These are phyloP conservation scores for Phanerodontia chrysosporium DNA, from an alignment of 768 basidiomycete species.

Conservation along the genomic window DNA sequence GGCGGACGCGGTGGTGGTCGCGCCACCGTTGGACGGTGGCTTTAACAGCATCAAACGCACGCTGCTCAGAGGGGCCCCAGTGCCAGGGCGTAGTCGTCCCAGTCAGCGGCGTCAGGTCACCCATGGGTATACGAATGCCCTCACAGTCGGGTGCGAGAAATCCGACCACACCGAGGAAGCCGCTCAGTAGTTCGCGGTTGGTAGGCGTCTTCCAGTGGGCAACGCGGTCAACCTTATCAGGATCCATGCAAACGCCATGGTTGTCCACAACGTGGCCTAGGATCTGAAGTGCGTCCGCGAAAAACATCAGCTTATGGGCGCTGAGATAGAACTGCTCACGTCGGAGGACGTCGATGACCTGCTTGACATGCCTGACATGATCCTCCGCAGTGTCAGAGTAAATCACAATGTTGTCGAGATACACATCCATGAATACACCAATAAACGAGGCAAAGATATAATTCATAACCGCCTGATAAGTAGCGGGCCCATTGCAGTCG, in stretches of 20 bases:
- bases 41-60: conserved; percentile 29
- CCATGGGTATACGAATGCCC: conserved; percentile 35
- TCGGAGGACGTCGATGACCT: conserved; percentile 31
- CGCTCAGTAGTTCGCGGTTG: conserved; percentile 24
- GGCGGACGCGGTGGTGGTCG: conserved; percentile 12
- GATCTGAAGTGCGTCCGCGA: conserved; percentile 27
- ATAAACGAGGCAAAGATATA: conserved; percentile 31
- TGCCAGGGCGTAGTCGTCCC: conserved; percentile 12
- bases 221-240: conserved; percentile 23
- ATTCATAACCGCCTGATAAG: conserved; percentile 42
- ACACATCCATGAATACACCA: conserved; percentile 31
- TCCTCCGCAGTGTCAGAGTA: conserved; percentile 27
- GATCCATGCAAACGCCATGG: conserved; percentile 25
- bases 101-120: conserved; percentile 22
- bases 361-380: conserved; percentile 26
- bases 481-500: conserved; percentile 32
- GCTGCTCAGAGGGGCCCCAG: conserved; percentile 26
- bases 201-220: conserved; percentile 28
- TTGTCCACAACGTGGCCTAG: conserved; percentile 26
- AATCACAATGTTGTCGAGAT: conserved; percentile 33
- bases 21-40: conserved; percentile 14
- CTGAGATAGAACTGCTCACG: conserved; percentile 35
- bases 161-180: conserved; percentile 34
- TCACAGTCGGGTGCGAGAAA: conserved; percentile 31
- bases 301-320: conserved; percentile 30